These are phyloP conservation scores for Babesia sp. DNA, from an alignment of 169 alveolate genomes.

Conservation along the genomic window DNA sequence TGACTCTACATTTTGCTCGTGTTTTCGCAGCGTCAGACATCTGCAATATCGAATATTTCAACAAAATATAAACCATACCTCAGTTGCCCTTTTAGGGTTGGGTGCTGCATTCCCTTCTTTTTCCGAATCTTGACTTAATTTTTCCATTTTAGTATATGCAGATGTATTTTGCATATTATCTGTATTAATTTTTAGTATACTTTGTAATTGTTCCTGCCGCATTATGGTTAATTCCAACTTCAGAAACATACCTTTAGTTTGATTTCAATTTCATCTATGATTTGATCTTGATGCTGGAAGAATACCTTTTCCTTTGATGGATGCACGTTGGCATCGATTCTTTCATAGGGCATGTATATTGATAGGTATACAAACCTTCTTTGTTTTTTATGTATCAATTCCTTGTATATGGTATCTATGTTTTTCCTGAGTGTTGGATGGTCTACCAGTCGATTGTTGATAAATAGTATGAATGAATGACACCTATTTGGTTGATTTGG, in stretches of 20 bases:
- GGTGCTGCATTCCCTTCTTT: conserved; percentile 3
- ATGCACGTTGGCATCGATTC: conserved; percentile 97
- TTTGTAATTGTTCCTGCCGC: conserved; percentile 15
- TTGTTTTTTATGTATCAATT: conserved; percentile 72
- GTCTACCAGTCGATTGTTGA: conserved; percentile 95
- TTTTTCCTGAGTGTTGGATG: conserved; percentile 73
- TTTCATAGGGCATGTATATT: conserved; percentile 87
- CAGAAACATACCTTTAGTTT: conserved; percentile 55
- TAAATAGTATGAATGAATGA: conserved; percentile 87
- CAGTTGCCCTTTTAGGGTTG: conserved; percentile 11
- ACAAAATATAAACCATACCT: not conserved
- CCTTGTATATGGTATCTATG: conserved; percentile 68
- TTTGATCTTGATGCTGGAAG: conserved; percentile 85
- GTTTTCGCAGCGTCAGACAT: not conserved
- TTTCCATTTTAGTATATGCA: conserved; percentile 10
- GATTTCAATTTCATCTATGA: conserved; percentile 66
- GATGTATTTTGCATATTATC: conserved; percentile 6
- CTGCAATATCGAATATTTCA: not conserved
- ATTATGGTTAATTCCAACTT: not conserved
- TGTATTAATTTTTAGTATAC: not conserved
- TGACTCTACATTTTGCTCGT: conserved; percentile 8
- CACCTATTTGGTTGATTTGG: conserved; percentile 80
- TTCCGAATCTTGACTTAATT: not conserved
- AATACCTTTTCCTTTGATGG: conserved; percentile 94
- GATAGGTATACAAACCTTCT: conserved; percentile 90